Conservation (phyloP, 371 early-diverging fungal species). For the Nematocida ironsii region DNA sequence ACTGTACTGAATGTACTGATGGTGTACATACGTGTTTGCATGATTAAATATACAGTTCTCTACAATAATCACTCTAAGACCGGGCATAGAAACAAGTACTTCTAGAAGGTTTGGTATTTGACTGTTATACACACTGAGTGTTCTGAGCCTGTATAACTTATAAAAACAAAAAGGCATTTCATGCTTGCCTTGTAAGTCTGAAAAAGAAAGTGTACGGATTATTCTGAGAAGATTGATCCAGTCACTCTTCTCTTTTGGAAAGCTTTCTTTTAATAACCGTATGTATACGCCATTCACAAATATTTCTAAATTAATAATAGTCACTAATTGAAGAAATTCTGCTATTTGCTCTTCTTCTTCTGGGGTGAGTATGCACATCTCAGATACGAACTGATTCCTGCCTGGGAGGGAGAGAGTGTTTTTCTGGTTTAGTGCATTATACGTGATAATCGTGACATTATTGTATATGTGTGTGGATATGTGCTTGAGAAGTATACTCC, state of each 20-base stretch:
- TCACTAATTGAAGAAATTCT: background rate
- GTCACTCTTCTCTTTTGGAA: background rate
- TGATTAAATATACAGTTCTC: conserved; percentile 14
- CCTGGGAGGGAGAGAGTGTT: background rate
- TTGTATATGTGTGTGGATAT: background rate
- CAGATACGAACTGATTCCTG: background rate
- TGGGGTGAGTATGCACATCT: background rate
- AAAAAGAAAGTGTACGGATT: background rate
- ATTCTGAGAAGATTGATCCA: background rate
- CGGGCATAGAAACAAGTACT: conserved; percentile 20
- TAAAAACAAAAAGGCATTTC: conserved; percentile 24
- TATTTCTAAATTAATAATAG: background rate
- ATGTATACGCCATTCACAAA: background rate
- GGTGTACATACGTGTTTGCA: background rate
- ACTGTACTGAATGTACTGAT: background rate
- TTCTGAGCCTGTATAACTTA: conserved; percentile 36
- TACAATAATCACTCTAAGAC: background rate
- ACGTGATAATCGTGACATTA: background rate
- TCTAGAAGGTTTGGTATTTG: conserved; percentile 12
- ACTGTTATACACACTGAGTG: conserved; percentile 27
- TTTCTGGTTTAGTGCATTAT: background rate
- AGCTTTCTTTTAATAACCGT: background rate
- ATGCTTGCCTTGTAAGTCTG: background rate
- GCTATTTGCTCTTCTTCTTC: background rate
- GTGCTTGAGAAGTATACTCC: background rate